phyloP scores from a whole-genome alignment of 2,329 filamentous ascomycete genomes.

The Aspergillaceae sp. region DNA sequence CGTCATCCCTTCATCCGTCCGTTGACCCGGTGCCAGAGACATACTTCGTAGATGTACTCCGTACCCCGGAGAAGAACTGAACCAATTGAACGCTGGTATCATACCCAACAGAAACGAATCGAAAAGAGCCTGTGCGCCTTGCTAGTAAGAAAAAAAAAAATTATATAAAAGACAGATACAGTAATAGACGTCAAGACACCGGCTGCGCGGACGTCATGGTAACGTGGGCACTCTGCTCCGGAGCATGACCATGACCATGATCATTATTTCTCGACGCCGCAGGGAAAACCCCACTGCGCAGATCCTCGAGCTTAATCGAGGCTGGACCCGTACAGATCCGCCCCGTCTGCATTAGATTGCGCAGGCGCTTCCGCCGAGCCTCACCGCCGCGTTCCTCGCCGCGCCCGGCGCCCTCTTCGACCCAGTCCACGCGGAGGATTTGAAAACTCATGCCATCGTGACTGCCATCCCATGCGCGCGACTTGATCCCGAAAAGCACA shows the following conservation, averaged over 20 bases:
- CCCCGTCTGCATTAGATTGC: constrained; percentile 35
- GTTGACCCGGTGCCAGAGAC: constrained; percentile 7
- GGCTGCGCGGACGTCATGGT: constrained; percentile 8
- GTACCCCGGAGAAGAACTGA: no score
- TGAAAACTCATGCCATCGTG: constrained; percentile 89
- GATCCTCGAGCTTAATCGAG: constrained; percentile 26
- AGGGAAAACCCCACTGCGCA: constrained; percentile 13
- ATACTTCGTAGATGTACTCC: no score
- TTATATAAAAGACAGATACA: background rate
- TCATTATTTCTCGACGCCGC: no score
- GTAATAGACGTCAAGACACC: constrained; percentile 18
- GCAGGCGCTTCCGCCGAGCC: constrained; percentile 43
- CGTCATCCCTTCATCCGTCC: constrained; percentile 13
- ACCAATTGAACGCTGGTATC: background rate
- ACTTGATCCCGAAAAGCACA: constrained; percentile 71
- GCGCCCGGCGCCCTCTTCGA: constrained; percentile 56
- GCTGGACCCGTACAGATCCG: constrained; percentile 34
- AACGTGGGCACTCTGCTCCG: no score
- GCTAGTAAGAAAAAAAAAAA: constrained; percentile 10
- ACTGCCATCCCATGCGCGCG: constrained; percentile 64
- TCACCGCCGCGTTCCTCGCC: constrained; percentile 40
- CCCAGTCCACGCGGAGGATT: constrained; percentile 73
- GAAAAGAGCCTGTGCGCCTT: constrained; percentile 7
- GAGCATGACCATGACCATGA: no score
- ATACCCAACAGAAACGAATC: constrained; percentile 1